A percentile compares a stretch with the other conserved stretches of the same genome.
phyloP scores from a whole-genome alignment of 2,329 filamentous ascomycete genomes.

The Colletotrichum eremochloae region DNA sequence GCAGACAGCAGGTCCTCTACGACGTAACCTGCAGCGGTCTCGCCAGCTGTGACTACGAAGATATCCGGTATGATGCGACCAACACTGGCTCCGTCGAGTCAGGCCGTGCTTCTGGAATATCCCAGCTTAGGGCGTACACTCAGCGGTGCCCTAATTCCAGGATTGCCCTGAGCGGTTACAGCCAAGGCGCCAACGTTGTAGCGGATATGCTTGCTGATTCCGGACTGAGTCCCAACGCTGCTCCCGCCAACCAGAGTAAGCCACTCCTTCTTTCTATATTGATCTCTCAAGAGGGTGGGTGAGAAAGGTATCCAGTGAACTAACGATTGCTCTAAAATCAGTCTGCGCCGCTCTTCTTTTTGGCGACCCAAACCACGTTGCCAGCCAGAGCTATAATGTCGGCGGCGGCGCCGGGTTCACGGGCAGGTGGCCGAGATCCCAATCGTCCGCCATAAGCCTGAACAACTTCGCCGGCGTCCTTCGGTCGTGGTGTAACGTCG shows the following conservation, averaged over 20 bases:
- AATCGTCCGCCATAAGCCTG: constrained; percentile 23
- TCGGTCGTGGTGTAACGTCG: constrained; percentile 53
- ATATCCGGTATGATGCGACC: constrained; percentile 49
- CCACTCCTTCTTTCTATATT: constrained; percentile 9
- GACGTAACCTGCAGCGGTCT: constrained; percentile 47
- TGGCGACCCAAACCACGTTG: constrained; percentile 52
- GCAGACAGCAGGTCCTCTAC: constrained; percentile 47
- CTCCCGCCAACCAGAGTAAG: constrained; percentile 52
- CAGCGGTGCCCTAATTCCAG: constrained; percentile 55
- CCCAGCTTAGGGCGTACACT: constrained; percentile 56
- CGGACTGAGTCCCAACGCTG: constrained; percentile 46
- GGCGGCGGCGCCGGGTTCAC: constrained; percentile 45
- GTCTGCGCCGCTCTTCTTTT: constrained; percentile 52
- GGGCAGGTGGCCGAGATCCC: constrained; percentile 27
- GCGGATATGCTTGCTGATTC: constrained; percentile 53
- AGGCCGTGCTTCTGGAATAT: constrained; percentile 51
- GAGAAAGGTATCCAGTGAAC: neutral
- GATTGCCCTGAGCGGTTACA: constrained; percentile 58
- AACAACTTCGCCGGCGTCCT: constrained; percentile 33
- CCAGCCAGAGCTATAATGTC: constrained; percentile 51
- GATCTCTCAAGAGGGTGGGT: too few relatives aligned
- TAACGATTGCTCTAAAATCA: constrained; percentile 22
- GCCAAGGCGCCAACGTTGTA: constrained; percentile 56
- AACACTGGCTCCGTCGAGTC: constrained; percentile 53
- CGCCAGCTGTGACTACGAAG: constrained; percentile 49